phyloP scores from a whole-genome alignment of 345 rosid species.

The Eutrema heterophyllum region DNA sequence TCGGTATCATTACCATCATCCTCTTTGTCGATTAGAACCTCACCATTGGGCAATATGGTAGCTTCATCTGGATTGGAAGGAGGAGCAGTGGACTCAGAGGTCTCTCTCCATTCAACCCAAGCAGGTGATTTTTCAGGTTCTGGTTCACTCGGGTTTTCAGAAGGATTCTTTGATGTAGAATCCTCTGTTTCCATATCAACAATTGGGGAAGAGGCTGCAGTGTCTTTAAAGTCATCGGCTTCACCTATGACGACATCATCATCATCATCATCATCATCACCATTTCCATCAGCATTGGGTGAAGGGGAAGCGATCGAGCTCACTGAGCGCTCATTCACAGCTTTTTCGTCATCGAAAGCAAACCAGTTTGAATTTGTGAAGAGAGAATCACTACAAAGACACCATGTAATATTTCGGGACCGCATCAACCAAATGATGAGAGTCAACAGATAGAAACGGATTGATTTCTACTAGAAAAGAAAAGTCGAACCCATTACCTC shows the following conservation, averaged over 20 bases:
- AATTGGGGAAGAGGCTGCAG: slow-evolving; percentile 43
- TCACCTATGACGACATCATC: slow-evolving; percentile 43
- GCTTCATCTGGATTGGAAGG: slow-evolving; percentile 33
- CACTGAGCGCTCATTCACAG: slow-evolving; percentile 45
- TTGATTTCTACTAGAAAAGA: slow-evolving; percentile 6
- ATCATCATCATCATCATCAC: slow-evolving; percentile 31
- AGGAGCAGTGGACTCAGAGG: slow-evolving; percentile 44
- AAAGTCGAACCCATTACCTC: slow-evolving; percentile 42
- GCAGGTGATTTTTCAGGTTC: slow-evolving; percentile 53
- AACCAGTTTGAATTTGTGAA: slow-evolving; percentile 92
- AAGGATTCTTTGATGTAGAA: slow-evolving; percentile 25
- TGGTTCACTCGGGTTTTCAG: slow-evolving; percentile 40
- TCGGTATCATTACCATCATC: slow-evolving; percentile 32
- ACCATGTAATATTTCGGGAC: not conserved
- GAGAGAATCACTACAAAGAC: slow-evolving; percentile 61
- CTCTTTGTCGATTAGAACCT: slow-evolving; percentile 32
- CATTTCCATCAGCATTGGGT: slow-evolving; percentile 47
- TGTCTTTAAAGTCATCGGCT: slow-evolving; percentile 45
- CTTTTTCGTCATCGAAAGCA: slow-evolving; percentile 74
- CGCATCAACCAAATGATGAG: not conserved
- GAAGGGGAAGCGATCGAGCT: slow-evolving; percentile 61
- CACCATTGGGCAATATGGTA: slow-evolving; percentile 37
- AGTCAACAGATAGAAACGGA: not conserved
- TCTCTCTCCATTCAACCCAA: slow-evolving; percentile 90
- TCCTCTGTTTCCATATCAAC: slow-evolving; percentile 41